Conservation (phyloP, 495 filamentous ascomycete species). For the Tuber umbilicatum region DNA sequence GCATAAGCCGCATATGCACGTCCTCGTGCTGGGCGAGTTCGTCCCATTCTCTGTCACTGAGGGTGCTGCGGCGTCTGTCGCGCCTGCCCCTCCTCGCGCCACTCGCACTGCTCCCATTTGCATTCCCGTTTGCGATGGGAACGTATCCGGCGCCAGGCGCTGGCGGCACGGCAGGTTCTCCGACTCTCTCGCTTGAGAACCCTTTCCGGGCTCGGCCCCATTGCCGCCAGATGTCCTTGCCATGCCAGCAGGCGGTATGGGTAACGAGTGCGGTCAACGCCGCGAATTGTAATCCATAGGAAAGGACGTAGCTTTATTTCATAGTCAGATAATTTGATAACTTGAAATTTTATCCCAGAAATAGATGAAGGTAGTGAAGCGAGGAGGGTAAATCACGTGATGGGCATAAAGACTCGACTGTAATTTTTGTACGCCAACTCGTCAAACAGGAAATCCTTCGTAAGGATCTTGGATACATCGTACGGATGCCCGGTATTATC, state of each 20-base stretch:
- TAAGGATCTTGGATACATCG: conserved; percentile 68
- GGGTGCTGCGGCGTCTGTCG: conserved; percentile 20
- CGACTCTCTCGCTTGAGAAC: conserved; percentile 1
- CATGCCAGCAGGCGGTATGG: conserved; percentile 67
- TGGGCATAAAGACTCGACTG: conserved; percentile 71
- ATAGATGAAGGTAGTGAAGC: neutral
- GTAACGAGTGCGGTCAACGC: conserved; percentile 65
- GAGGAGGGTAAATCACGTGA: conserved; percentile 49
- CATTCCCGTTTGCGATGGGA: conserved; percentile 6
- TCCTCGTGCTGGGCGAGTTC: conserved; percentile 61
- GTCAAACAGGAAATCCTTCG: conserved; percentile 64
- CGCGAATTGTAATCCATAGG: conserved; percentile 75
- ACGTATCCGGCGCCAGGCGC: conserved; percentile 9
- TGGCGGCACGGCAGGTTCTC: neutral
- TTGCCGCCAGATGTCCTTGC: conserved; percentile 64
- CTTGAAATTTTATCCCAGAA: too few relatives aligned
- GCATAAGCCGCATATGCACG: conserved; percentile 72
- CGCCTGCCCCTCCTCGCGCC: conserved; percentile 45
- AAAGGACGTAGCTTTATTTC: conserved; percentile 54
- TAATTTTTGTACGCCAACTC: conserved; percentile 63
- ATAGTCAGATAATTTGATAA: conserved; percentile 17
- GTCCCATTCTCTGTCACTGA: conserved; percentile 46
- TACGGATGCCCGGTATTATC: conserved; percentile 73
- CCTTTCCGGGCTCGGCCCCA: conserved; percentile 45
- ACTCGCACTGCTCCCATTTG: conserved; percentile 42